These are phyloP conservation scores for Mercurialis annua DNA, from an alignment of 345 rosid species.

Conservation along the genomic window DNA sequence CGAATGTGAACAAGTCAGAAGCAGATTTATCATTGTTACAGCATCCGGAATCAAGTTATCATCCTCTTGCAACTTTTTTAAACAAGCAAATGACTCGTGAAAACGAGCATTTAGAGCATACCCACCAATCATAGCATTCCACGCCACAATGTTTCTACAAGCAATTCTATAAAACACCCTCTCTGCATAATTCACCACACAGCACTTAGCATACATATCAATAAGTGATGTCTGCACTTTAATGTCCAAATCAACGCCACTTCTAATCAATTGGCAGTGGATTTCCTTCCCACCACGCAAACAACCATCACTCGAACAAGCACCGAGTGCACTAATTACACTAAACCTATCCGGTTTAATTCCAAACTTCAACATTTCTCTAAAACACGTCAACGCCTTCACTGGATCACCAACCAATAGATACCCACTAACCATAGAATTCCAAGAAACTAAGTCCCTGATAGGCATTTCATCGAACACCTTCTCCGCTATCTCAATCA, in stretches of 20 bases:
- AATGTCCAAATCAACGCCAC: conserved; percentile 40
- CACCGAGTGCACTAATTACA: conserved; percentile 52
- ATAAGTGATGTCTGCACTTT: conserved; percentile 65
- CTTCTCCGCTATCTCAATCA: conserved; percentile 20
- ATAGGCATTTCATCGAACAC: conserved; percentile 21
- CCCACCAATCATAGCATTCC: conserved; percentile 74
- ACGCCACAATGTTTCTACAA: conserved; percentile 46
- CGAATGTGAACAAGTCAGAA: conserved; percentile 52
- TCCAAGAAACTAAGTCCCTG: conserved; percentile 23
- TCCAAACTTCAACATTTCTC: conserved; percentile 43
- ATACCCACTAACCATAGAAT: conserved; percentile 22
- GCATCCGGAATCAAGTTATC: conserved; percentile 49
- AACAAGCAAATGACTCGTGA: conserved; percentile 44
- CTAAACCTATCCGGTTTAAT: conserved; percentile 49
- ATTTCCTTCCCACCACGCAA: conserved; percentile 54
- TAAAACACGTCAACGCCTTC: conserved; percentile 39
- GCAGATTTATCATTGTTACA: conserved; percentile 57
- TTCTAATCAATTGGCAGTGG: conserved; percentile 59
- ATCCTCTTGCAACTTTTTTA: conserved; percentile 48
- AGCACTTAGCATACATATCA: conserved; percentile 64
- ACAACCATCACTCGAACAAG: conserved; percentile 42
- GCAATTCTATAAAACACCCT: conserved; percentile 42
- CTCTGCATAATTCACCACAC: conserved; percentile 53
- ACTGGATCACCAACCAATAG: conserved; percentile 40
- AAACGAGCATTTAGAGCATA: conserved; percentile 40